A percentile compares a stretch with the other conserved stretches of the same genome.
phyloP scores from a whole-genome alignment of 2,329 filamentous ascomycete genomes.

The Capronia coronata region DNA sequence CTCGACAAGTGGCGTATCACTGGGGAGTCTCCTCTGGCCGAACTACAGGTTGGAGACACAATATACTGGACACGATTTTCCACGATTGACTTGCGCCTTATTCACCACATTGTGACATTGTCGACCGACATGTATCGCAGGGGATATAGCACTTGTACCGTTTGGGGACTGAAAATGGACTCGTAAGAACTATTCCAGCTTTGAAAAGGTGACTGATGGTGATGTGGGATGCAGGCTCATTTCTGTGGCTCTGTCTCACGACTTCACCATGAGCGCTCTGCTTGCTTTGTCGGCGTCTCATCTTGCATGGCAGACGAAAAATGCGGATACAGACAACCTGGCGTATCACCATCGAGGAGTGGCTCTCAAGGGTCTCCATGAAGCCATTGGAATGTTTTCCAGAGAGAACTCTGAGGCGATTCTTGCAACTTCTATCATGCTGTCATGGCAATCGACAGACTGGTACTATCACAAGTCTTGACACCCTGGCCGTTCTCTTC shows the following conservation, averaged over 20 bases:
- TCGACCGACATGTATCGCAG: slow-evolving; percentile 73
- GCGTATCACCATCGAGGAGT: slow-evolving; percentile 82
- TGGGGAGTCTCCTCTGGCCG: slow-evolving; percentile 77
- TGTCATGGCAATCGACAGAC: slow-evolving; percentile 94
- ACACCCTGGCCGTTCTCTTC: slow-evolving; percentile 27
- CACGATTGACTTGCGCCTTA: slow-evolving; percentile 73
- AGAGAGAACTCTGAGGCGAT: slow-evolving; percentile 83
- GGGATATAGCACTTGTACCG: slow-evolving; percentile 73
- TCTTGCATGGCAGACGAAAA: slow-evolving; percentile 81
- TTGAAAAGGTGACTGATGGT: slow-evolving; percentile 20
- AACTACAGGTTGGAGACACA: slow-evolving; percentile 68
- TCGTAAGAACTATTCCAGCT: slow-evolving; percentile 57
- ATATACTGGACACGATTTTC: slow-evolving; percentile 67
- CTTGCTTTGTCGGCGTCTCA: slow-evolving; percentile 93
- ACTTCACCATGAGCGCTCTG: slow-evolving; percentile 90
- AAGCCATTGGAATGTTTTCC: slow-evolving; percentile 78
- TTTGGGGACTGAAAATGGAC: slow-evolving; percentile 90
- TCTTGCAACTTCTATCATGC: slow-evolving; percentile 79
- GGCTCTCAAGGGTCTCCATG: slow-evolving; percentile 79
- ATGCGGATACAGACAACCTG: slow-evolving; percentile 76
- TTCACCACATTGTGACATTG: slow-evolving; percentile 82
- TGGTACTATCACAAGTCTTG: slow-evolving; percentile 59
- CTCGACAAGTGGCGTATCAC: slow-evolving; percentile 79
- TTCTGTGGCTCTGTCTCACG: slow-evolving; percentile 69
- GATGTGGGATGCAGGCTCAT: slow-evolving; percentile 57